Evolutionary conservation across 768 basidiomycete species (phyloP).

Genomic region (Boletus edulis): DNA sequence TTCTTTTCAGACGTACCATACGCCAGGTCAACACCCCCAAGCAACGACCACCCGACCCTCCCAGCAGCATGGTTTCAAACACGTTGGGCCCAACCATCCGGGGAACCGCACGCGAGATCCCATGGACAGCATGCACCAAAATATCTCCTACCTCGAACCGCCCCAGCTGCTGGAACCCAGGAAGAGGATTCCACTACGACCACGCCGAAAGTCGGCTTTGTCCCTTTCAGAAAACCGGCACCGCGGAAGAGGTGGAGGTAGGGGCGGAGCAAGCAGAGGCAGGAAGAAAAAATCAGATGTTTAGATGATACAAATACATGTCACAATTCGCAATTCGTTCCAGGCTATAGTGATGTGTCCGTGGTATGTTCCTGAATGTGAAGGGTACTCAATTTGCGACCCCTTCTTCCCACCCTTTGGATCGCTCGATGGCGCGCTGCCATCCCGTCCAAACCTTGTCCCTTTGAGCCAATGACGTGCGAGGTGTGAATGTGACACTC

Average conservation of each 20-base stretch:
- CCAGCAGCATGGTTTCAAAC: slow-evolving; percentile 23
- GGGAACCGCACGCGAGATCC: slow-evolving; percentile 18
- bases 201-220: slow-evolving; percentile 49
- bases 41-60: slow-evolving; percentile 28
- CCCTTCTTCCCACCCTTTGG: slow-evolving; percentile 76
- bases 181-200: slow-evolving; percentile 17
- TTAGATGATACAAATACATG: too few species aligned
- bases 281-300: slow-evolving; percentile 69
- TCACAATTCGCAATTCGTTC: background rate
- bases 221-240: slow-evolving; percentile 70
- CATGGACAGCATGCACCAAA: slow-evolving; percentile 73
- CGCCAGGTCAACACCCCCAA: slow-evolving; percentile 26
- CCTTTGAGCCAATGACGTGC: slow-evolving; percentile 49
- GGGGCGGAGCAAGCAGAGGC: slow-evolving; percentile 31
- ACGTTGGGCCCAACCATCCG: slow-evolving; percentile 27
- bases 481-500: slow-evolving; percentile 65
- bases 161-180: slow-evolving; percentile 41
- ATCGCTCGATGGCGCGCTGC: slow-evolving; percentile 86
- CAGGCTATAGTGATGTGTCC: background rate
- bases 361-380: background rate
- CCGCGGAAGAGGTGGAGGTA: slow-evolving; percentile 49
- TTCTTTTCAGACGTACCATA: slow-evolving; percentile 5
- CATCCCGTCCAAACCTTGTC: slow-evolving; percentile 73
- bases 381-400: slow-evolving; percentile 25
- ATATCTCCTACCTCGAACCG: slow-evolving; percentile 82